A percentile compares a stretch with the other conserved stretches of the same genome.
Conservation (phyloP, 179 eudicot species). For the Carnegiea gigantea region DNA sequence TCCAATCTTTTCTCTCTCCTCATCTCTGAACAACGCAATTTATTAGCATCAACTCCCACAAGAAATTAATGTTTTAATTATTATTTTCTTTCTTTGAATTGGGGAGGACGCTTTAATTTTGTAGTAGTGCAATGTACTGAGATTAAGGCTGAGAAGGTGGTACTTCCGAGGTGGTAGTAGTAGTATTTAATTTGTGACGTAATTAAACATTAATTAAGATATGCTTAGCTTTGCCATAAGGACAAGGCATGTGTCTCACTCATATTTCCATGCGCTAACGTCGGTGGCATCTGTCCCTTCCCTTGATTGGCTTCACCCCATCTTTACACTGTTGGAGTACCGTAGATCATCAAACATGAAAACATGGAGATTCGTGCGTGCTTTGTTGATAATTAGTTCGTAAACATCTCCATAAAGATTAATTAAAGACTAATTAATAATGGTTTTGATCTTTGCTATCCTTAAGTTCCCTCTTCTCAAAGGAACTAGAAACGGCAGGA, state of each 20-base stretch:
- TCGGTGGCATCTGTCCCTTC: slow-evolving; percentile 15
- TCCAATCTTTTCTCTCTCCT: background rate
- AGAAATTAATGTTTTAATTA: no score
- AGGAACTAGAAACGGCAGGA: no score
- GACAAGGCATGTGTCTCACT: slow-evolving; percentile 27
- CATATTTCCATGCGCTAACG: slow-evolving; percentile 19
- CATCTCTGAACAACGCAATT: background rate
- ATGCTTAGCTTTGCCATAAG: slow-evolving; percentile 13
- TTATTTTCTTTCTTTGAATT: no score
- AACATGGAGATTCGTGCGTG: background rate
- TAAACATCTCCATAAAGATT: no score
- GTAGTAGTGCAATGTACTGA: background rate
- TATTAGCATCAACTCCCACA: background rate
- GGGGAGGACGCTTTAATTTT: background rate
- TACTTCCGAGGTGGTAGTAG: background rate
- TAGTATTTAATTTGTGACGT: background rate
- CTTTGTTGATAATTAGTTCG: no score
- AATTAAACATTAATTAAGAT: background rate
- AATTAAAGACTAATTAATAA: no score
- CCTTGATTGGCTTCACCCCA: background rate
- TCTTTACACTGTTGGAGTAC: background rate
- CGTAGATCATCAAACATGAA: background rate
- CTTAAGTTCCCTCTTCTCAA: no score
- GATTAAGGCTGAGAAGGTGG: background rate
- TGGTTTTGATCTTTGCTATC: no score